Percentiles rank a stretch among this genome's conserved stretches.
phyloP scores from a whole-genome alignment of 768 basidiomycete genomes.

The Rhodotorula graminis region DNA sequence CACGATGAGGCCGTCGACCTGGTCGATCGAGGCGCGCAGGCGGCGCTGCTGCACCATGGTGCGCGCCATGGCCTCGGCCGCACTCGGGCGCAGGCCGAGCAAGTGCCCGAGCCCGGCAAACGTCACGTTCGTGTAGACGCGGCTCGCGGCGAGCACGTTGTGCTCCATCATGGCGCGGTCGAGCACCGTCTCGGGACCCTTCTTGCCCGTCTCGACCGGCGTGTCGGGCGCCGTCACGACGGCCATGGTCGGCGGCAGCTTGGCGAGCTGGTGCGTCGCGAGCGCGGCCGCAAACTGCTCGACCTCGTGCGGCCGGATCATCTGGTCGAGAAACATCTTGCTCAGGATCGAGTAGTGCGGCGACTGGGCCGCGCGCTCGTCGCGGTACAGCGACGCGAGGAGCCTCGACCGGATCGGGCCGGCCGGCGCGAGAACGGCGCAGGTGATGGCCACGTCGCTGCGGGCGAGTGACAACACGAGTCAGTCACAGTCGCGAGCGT shows the following conservation, averaged over 20 bases:
- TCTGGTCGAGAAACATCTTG: conserved; percentile 98
- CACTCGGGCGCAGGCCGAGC: conserved; percentile 80
- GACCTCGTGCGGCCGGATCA: conserved; percentile 82
- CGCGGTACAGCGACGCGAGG: conserved; percentile 84
- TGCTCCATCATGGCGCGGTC: conserved; percentile 99
- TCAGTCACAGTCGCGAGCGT: neutral
- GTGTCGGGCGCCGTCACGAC: conserved; percentile 60
- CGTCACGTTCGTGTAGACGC: conserved; percentile 96
- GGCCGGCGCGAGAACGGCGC: conserved; percentile 92
- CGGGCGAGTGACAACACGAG: neutral
- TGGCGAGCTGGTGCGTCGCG: conserved; percentile 90
- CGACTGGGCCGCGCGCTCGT: conserved; percentile 78
- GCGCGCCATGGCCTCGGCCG: conserved; percentile 94
- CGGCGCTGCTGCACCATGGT: conserved; percentile 99
- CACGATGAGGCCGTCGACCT: conserved; percentile 88
- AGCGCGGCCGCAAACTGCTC: conserved; percentile 81
- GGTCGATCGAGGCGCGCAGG: conserved; percentile 80
- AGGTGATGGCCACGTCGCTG: conserved; percentile 86
- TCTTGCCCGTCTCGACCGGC: conserved; percentile 53
- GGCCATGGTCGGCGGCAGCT: conserved; percentile 72
- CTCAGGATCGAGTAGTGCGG: conserved; percentile 82
- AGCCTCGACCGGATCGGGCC: conserved; percentile 93
- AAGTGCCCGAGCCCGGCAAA: conserved; percentile 88
- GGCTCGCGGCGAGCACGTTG: conserved; percentile 91
- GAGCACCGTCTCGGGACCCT: conserved; percentile 88